Evolutionary conservation across 495 filamentous ascomycete genomes (phyloP).

Genomic region (Tuber melanosporum): DNA sequence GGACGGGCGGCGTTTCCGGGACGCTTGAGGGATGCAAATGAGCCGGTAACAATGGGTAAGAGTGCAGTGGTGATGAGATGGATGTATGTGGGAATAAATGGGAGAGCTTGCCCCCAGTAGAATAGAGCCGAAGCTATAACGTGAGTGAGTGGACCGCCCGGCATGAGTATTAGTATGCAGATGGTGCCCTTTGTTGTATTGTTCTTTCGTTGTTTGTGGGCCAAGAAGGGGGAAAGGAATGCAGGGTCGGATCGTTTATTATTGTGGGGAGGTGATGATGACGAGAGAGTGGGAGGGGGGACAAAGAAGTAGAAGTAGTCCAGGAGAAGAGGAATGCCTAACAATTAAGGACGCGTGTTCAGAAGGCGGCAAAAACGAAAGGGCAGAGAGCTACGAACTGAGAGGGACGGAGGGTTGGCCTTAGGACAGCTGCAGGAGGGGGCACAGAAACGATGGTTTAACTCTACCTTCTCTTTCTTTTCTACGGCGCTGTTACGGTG

Average conservation of each 20-base stretch:
- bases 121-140: constrained; percentile 7
- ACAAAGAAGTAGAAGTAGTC: neutral
- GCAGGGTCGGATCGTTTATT: neutral
- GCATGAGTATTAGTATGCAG: neutral
- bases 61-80: constrained; percentile 63
- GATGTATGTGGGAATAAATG: constrained; percentile 55
- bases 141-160: neutral
- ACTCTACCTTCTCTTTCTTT: neutral
- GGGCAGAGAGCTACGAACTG: neutral
- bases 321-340: neutral
- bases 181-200: neutral
- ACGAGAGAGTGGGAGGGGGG: neutral
- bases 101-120: constrained; percentile 10
- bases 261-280: neutral
- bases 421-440: neutral
- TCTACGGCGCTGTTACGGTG: neutral
- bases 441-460: neutral
- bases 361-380: neutral
- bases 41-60: constrained; percentile 65
- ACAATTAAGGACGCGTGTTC: neutral
- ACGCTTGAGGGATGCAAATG: constrained; percentile 64
- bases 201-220: neutral
- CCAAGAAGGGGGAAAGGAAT: neutral
- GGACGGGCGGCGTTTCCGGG: constrained; percentile 47
- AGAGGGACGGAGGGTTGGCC: neutral